These are phyloP conservation scores for Trichosporon faecale DNA, from an alignment of 1,284 basidiomycete species.

Conservation along the genomic window DNA sequence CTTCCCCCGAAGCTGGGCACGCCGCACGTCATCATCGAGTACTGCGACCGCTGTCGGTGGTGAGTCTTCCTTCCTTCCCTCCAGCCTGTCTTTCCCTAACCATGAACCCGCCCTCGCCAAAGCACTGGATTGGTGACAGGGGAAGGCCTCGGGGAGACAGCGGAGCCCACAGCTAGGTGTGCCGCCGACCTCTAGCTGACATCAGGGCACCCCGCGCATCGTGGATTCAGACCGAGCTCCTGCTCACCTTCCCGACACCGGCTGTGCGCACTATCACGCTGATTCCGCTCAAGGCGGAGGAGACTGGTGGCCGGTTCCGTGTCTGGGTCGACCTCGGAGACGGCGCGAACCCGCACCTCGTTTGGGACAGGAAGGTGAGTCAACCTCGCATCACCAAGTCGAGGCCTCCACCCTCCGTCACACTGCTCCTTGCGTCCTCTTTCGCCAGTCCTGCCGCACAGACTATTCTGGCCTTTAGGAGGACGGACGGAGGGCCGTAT, in stretches of 20 bases:
- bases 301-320: slow-evolving; percentile 80
- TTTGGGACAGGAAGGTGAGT: slow-evolving; percentile 52
- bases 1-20: slow-evolving; percentile 60
- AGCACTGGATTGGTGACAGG: no score
- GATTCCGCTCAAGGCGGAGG: slow-evolving; percentile 70
- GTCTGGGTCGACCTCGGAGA: slow-evolving; percentile 66
- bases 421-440: no score
- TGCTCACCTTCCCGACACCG: slow-evolving; percentile 81
- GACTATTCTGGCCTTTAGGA: no score
- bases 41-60: slow-evolving; percentile 67
- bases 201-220: slow-evolving; percentile 62
- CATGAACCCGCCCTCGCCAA: no score
- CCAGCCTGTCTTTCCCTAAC: slow-evolving; percentile 5
- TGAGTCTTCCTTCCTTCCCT: slow-evolving; percentile 44
- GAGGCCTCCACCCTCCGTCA: background rate
- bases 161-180: no score
- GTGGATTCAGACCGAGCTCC: slow-evolving; percentile 83
- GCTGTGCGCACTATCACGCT: slow-evolving; percentile 64
- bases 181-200: no score
- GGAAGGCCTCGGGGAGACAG: no score
- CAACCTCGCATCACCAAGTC: background rate
- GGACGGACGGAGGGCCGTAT: no score
- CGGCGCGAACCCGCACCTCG: slow-evolving; percentile 42
- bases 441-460: no score
- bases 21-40: slow-evolving; percentile 63